Evolutionary conservation across 108 stramenopile genomes (phyloP).

Genomic region (Pseudonitzschia pungens): DNA sequence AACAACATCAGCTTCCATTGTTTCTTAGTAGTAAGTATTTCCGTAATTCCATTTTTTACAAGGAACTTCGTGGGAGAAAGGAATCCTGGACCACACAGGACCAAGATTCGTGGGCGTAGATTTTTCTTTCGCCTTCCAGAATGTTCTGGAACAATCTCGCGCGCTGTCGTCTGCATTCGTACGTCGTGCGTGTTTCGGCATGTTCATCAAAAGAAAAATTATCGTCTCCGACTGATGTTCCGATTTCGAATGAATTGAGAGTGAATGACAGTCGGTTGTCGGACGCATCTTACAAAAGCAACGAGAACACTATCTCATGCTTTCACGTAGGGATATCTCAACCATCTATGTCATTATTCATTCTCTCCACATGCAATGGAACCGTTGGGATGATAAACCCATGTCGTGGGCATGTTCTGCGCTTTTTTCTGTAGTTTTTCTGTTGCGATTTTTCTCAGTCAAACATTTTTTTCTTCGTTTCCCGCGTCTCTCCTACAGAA

Average conservation of each 20-base stretch:
- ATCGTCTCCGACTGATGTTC: not conserved
- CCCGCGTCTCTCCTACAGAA: constrained; percentile 33
- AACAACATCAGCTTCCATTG: constrained; percentile 70
- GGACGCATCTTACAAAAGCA: too few relatives aligned
- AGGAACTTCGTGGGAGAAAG: not conserved
- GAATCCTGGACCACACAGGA: not conserved
- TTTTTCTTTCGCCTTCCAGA: constrained; percentile 5
- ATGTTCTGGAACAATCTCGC: not conserved
- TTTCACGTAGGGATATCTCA: not conserved
- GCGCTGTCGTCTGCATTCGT: not conserved
- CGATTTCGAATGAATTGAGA: too few relatives aligned
- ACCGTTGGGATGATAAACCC: too few relatives aligned
- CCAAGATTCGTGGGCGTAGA: not conserved
- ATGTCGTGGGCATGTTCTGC: too few relatives aligned
- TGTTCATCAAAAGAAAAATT: not conserved
- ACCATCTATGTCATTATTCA: not conserved
- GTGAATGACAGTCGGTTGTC: too few relatives aligned
- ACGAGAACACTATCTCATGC: too few relatives aligned
- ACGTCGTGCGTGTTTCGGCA: not conserved
- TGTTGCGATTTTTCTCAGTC: not conserved
- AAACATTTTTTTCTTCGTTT: not conserved
- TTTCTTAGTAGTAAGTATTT: constrained; percentile 68
- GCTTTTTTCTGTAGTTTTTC: too few relatives aligned
- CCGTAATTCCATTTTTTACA: not conserved
- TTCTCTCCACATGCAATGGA: not conserved